Evolutionary conservation across 345 rosid species (phyloP).

Genomic region (Firmiana major): DNA sequence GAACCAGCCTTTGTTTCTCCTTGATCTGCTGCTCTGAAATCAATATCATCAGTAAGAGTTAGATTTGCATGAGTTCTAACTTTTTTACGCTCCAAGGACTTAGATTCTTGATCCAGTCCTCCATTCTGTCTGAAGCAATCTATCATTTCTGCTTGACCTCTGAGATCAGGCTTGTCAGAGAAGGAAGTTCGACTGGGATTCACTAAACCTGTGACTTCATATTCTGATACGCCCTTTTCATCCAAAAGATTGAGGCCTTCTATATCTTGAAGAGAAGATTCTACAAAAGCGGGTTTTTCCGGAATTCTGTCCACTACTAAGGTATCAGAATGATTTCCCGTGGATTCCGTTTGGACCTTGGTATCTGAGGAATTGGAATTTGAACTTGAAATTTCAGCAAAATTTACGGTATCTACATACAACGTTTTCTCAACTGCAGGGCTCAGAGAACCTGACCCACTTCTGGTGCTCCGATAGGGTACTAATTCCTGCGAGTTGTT

Average conservation of each 20-base stretch:
- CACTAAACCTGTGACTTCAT: background rate
- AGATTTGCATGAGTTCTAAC: constrained; percentile 21
- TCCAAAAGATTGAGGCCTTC: constrained; percentile 23
- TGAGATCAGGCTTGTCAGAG: constrained; percentile 14
- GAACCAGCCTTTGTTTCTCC: constrained; percentile 16
- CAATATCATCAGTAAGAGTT: constrained; percentile 18
- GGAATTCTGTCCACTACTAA: constrained; percentile 19
- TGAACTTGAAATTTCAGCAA: constrained; percentile 26
- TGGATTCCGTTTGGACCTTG: constrained; percentile 19
- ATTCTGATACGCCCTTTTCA: constrained; percentile 16
- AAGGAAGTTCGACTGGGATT: constrained; percentile 17
- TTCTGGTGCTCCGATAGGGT: constrained; percentile 23
- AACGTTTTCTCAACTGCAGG: constrained; percentile 59
- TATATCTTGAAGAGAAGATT: constrained; percentile 22
- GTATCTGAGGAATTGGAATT: constrained; percentile 26
- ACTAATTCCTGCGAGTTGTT: constrained; percentile 51
- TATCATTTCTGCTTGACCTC: constrained; percentile 20
- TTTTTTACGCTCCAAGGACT: constrained; percentile 30
- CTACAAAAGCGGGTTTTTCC: constrained; percentile 12
- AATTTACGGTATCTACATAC: constrained; percentile 55
- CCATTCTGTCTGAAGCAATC: constrained; percentile 20
- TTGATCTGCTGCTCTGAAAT: constrained; percentile 24
- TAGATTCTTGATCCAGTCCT: constrained; percentile 25
- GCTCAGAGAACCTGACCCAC: constrained; percentile 32
- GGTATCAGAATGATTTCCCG: constrained; percentile 12